Percentiles rank a stretch among this genome's conserved stretches.
Conservation (phyloP, 352 stramenopile genomes). For the Pythium volutum region DNA sequence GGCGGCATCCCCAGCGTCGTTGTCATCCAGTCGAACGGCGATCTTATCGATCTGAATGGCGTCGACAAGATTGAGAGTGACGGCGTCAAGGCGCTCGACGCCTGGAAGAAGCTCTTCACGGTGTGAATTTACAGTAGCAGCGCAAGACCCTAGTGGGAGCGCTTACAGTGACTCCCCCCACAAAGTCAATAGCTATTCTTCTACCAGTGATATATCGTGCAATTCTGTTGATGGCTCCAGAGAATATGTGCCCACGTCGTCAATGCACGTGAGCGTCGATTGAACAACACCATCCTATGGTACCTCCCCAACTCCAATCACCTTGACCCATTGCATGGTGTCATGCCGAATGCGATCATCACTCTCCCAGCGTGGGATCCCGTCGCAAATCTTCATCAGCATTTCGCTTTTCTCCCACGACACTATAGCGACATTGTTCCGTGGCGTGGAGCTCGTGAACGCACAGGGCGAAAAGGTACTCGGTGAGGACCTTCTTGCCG, state of each 20-base stretch:
- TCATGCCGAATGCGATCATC: conserved; percentile 7
- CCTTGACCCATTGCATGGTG: too few species aligned
- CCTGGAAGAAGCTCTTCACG: conserved; percentile 37
- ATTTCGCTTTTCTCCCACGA: background rate
- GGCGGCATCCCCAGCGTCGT: conserved; percentile 74
- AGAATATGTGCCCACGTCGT: too few species aligned
- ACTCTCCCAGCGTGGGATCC: background rate
- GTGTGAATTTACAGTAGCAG: conserved; percentile 8
- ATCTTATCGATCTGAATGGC: conserved; percentile 67
- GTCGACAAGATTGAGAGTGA: conserved; percentile 58
- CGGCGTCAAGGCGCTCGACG: conserved; percentile 36
- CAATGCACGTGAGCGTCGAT: too few species aligned
- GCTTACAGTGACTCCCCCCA: too few species aligned
- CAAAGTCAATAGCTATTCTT: too few species aligned
- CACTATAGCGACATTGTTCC: conserved; percentile 31
- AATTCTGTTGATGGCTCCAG: too few species aligned
- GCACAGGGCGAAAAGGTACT: conserved; percentile 37
- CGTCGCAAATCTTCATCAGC: too few species aligned
- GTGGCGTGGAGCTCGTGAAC: conserved; percentile 51
- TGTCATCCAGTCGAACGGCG: conserved; percentile 54
- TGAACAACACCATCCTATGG: too few species aligned
- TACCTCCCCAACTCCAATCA: too few species aligned
- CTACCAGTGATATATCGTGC: too few species aligned
- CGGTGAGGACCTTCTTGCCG: conserved; percentile 40
- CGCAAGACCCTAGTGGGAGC: too few species aligned